Conservation (phyloP, 2,329 filamentous ascomycete species). For the Pseudogymnoascus verrucosus region DNA sequence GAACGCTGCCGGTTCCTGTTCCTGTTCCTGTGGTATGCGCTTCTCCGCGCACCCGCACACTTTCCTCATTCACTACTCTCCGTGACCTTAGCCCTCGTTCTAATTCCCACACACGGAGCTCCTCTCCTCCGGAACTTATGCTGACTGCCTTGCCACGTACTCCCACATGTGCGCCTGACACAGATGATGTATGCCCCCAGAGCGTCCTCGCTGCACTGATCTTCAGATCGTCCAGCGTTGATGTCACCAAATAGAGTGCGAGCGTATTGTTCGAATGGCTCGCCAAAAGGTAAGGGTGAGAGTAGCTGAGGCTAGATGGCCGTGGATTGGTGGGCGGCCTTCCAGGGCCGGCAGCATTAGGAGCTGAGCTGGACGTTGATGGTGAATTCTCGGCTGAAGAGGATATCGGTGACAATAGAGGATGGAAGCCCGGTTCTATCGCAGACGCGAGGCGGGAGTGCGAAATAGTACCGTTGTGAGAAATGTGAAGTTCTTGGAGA, state of each 20-base stretch:
- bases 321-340: constrained; percentile 19
- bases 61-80: constrained; percentile 38
- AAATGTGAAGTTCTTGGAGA: constrained; percentile 77
- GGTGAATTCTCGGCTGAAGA: constrained; percentile 1
- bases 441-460: constrained; percentile 43
- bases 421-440: constrained; percentile 39
- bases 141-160: constrained; percentile 63
- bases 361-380: constrained; percentile 11
- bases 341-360: constrained; percentile 33
- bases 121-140: constrained; percentile 42
- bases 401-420: constrained; percentile 23
- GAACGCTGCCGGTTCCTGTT: background rate
- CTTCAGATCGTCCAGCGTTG: constrained; percentile 44
- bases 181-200: constrained; percentile 66
- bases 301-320: constrained; percentile 33
- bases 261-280: constrained; percentile 66
- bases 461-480: constrained; percentile 27
- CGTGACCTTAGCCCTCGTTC: constrained; percentile 46
- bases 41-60: constrained; percentile 44
- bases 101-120: constrained; percentile 60
- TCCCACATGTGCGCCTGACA: constrained; percentile 61
- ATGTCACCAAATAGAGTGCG: constrained; percentile 60
- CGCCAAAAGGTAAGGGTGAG: constrained; percentile 61
- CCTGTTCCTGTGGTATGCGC: constrained; percentile 16
- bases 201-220: constrained; percentile 54